Percentiles rank a stretch among this genome's conserved stretches.
phyloP scores from a whole-genome alignment of 208 protist species.

The Leishmania martiniquensis region DNA sequence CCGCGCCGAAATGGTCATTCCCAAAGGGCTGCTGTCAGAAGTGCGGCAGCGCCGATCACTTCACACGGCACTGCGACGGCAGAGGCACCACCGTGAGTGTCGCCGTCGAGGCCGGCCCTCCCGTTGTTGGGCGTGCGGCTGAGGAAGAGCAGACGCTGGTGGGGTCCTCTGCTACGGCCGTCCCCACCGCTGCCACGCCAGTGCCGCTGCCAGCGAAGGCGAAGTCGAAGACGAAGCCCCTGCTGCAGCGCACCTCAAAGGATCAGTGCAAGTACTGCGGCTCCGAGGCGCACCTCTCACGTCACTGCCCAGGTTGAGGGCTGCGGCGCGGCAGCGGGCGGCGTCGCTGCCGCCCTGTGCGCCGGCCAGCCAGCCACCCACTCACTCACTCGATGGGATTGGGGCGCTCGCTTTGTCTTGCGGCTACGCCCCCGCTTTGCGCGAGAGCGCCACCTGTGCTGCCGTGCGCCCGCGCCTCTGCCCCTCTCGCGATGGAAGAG shows the following conservation, averaged over 20 bases:
- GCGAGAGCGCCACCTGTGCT: too few species aligned
- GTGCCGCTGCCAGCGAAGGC: not conserved
- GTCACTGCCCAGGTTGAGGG: slow-evolving; percentile 77
- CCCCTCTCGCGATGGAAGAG: too few species aligned
- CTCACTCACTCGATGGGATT: too few species aligned
- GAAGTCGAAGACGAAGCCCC: not conserved
- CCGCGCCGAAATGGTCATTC: slow-evolving; percentile 6
- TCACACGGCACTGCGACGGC: slow-evolving; percentile 51
- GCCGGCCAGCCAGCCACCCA: too few species aligned
- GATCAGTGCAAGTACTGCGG: slow-evolving; percentile 85
- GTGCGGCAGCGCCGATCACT: slow-evolving; percentile 48
- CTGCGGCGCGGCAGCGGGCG: not conserved
- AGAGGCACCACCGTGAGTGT: slow-evolving; percentile 6
- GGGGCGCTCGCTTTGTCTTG: too few species aligned
- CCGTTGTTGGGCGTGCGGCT: not conserved
- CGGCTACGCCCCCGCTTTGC: too few species aligned
- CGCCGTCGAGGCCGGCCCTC: not conserved
- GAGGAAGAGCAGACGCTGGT: not conserved
- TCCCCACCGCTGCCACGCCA: not conserved
- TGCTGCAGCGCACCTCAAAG: slow-evolving; percentile 54
- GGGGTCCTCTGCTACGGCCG: not conserved
- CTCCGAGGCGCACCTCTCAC: slow-evolving; percentile 67
- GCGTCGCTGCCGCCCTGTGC: not conserved
- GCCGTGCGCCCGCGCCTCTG: too few species aligned
- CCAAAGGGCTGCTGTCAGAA: slow-evolving; percentile 52